Evolutionary conservation across 1,284 basidiomycete genomes (phyloP).

Genomic region (Malassezia brasiliensis): DNA sequence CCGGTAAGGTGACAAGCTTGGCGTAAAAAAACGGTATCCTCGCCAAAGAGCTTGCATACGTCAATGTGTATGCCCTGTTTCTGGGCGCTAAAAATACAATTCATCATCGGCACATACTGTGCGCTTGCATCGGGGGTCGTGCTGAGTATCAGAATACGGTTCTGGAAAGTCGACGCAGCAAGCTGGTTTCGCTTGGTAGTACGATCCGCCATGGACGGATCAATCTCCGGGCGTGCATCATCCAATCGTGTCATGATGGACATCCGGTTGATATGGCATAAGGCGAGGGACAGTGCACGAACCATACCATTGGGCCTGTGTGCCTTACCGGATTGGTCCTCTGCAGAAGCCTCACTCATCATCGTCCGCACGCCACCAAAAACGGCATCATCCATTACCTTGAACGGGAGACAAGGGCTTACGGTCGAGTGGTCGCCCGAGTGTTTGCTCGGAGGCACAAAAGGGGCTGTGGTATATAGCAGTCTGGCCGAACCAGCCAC

Average conservation of each 20-base stretch:
- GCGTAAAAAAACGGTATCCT: constrained; percentile 88
- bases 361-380: constrained; percentile 23
- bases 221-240: neutral
- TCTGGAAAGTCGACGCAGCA: constrained; percentile 7
- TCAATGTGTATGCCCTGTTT: constrained; percentile 93
- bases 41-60: constrained; percentile 80
- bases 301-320: constrained; percentile 8
- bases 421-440: neutral
- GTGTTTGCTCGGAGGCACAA: constrained; percentile 6
- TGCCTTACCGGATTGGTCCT: neutral
- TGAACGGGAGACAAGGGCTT: constrained; percentile 22
- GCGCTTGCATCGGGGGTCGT: constrained; percentile 78
- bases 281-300: constrained; percentile 12
- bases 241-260: neutral
- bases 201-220: neutral
- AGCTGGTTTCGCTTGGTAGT: neutral
- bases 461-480: constrained; percentile 20
- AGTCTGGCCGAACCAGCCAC: constrained; percentile 47
- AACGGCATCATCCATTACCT: constrained; percentile 31
- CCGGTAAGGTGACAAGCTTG: constrained; percentile 92
- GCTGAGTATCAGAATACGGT: constrained; percentile 75
- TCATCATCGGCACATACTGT: constrained; percentile 95
- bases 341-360: neutral
- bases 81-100: constrained; percentile 96
- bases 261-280: constrained; percentile 17